Evolutionary conservation across 2,329 filamentous ascomycete species (phyloP).

Genomic region (Neonectria ditissima): DNA sequence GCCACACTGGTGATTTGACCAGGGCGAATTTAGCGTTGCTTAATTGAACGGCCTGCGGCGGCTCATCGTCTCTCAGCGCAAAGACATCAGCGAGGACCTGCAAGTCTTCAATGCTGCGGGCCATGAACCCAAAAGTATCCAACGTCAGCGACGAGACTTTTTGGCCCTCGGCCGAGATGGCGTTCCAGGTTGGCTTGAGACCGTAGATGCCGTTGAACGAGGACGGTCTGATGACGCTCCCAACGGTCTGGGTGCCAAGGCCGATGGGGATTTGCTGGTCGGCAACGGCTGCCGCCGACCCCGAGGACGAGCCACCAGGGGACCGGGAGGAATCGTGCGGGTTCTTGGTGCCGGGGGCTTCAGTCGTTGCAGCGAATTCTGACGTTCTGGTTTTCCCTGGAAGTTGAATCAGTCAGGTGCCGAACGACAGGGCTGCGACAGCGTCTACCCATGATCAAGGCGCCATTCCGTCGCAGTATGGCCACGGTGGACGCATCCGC

Average conservation of each 20-base stretch:
- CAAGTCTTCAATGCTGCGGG: constrained; percentile 68
- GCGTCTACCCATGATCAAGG: constrained; percentile 37
- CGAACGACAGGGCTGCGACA: neutral
- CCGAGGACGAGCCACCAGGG: constrained; percentile 75
- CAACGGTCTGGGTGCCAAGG: constrained; percentile 75
- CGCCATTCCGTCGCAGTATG: constrained; percentile 62
- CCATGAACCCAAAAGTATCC: constrained; percentile 73
- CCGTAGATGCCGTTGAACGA: constrained; percentile 74
- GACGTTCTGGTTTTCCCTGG: constrained; percentile 63
- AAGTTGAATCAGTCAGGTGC: constrained; percentile 50
- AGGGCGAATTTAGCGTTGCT: constrained; percentile 62
- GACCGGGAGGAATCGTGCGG: constrained; percentile 73
- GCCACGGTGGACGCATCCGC: constrained; percentile 62
- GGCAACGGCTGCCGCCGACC: constrained; percentile 73
- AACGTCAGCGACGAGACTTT: constrained; percentile 69
- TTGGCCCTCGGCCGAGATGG: constrained; percentile 71
- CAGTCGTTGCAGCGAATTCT: constrained; percentile 68
- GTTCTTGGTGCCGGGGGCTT: constrained; percentile 66
- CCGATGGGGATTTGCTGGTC: constrained; percentile 72
- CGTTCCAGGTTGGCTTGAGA: constrained; percentile 74
- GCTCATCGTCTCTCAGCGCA: constrained; percentile 63
- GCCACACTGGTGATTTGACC: constrained; percentile 63
- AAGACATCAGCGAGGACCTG: constrained; percentile 67
- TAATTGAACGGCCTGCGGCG: constrained; percentile 47
- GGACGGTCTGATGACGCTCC: constrained; percentile 72